Conservation (phyloP, 495 filamentous ascomycete species). For the Rostrohypoxylon terebratum region DNA sequence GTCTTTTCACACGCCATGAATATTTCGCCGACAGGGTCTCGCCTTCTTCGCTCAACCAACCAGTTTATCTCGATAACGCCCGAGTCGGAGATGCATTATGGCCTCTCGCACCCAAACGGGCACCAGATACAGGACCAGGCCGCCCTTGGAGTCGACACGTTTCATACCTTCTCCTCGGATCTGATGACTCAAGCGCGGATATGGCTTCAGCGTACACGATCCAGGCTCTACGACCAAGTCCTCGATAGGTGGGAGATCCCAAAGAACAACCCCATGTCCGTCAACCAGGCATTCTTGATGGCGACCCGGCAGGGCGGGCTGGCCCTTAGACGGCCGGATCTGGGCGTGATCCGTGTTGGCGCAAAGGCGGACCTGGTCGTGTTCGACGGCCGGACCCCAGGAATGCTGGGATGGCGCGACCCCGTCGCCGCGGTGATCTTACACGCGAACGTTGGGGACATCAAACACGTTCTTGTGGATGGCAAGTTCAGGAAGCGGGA, state of each 20-base stretch:
- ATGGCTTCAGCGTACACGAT: slow-evolving; percentile 54
- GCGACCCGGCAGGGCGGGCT: slow-evolving; percentile 61
- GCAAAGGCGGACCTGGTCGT: slow-evolving; percentile 64
- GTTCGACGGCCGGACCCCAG: slow-evolving; percentile 60
- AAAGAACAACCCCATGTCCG: slow-evolving; percentile 56
- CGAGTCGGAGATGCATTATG: slow-evolving; percentile 57
- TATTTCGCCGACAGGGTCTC: slow-evolving; percentile 45
- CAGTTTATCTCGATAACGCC: slow-evolving; percentile 56
- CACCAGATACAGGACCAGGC: slow-evolving; percentile 53
- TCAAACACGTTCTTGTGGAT: slow-evolving; percentile 61
- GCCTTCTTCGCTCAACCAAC: slow-evolving; percentile 50
- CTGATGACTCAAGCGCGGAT: slow-evolving; percentile 55
- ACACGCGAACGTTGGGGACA: slow-evolving; percentile 61
- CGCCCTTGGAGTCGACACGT: slow-evolving; percentile 53
- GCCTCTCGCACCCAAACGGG: slow-evolving; percentile 45
- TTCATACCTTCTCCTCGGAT: slow-evolving; percentile 51
- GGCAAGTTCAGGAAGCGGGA: slow-evolving; percentile 58
- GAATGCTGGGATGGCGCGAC: slow-evolving; percentile 62
- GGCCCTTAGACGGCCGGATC: slow-evolving; percentile 58
- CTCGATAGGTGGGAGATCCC: slow-evolving; percentile 55
- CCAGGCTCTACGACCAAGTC: slow-evolving; percentile 49
- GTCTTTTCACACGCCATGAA: slow-evolving; percentile 57
- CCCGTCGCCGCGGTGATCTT: slow-evolving; percentile 65
- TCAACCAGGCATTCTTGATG: slow-evolving; percentile 63
- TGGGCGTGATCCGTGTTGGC: slow-evolving; percentile 59